These are phyloP conservation scores for Pugionium dolabratum DNA, from an alignment of 345 rosid species.

Conservation along the genomic window DNA sequence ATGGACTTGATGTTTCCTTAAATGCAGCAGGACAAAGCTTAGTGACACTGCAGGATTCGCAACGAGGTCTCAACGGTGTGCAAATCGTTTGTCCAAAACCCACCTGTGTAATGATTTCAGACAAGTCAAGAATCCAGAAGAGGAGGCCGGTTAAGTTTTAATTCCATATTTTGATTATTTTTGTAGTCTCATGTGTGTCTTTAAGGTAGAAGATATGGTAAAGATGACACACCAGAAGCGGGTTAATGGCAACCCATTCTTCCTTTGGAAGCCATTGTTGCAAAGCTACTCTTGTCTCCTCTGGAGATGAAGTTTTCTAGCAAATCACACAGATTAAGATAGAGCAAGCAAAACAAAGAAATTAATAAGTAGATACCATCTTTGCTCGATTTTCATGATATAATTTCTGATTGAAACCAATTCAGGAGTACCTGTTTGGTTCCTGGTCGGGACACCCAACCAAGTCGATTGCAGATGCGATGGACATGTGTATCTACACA, in stretches of 20 bases:
- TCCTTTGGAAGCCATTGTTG: slow-evolving; percentile 96
- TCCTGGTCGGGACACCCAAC: slow-evolving; percentile 83
- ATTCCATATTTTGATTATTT: not conserved
- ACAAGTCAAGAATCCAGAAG: slow-evolving; percentile 1
- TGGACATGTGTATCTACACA: slow-evolving; percentile 98
- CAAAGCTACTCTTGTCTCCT: slow-evolving; percentile 88
- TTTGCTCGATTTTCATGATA: not conserved
- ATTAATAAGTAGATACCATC: not conserved
- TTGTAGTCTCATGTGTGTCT: slow-evolving; percentile 3
- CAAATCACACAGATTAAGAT: slow-evolving; percentile 22
- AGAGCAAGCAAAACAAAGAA: slow-evolving; percentile 1
- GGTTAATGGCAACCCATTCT: slow-evolving; percentile 91
- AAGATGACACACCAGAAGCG: slow-evolving; percentile 64
- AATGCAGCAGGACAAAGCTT: slow-evolving; percentile 89
- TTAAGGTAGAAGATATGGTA: slow-evolving; percentile 3
- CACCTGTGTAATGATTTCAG: slow-evolving; percentile 44
- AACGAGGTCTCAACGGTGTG: slow-evolving; percentile 80
- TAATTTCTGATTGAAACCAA: not conserved
- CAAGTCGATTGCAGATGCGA: slow-evolving; percentile 92
- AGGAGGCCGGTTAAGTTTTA: not conserved
- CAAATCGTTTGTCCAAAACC: slow-evolving; percentile 95
- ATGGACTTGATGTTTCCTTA: slow-evolving; percentile 65
- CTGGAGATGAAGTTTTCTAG: slow-evolving; percentile 77
- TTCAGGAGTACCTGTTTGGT: slow-evolving; percentile 56
- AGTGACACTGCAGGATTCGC: slow-evolving; percentile 59